Conservation (phyloP, 805 yeast genomes). For the Babjeviella inositovora region DNA sequence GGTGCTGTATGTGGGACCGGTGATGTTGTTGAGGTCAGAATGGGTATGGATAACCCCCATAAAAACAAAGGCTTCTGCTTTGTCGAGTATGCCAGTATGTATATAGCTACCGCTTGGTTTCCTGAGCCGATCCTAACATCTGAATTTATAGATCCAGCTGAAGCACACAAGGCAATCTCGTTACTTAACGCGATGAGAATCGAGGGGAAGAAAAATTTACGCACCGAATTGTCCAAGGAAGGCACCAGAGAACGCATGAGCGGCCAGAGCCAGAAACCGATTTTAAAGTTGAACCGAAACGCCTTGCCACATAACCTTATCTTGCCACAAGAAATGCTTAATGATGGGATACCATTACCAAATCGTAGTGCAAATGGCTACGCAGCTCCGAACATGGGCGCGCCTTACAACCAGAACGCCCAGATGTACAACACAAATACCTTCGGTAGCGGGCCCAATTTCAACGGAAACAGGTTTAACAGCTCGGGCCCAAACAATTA, state of each 20-base stretch:
- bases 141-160: constrained; percentile 18
- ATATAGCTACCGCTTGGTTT: no score
- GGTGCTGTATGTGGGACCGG: constrained; percentile 64
- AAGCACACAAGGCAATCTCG: constrained; percentile 32
- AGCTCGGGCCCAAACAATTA: no score
- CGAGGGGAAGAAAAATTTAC: constrained; percentile 25
- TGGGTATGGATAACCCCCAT: constrained; percentile 41
- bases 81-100: constrained; percentile 30
- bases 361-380: constrained; percentile 1
- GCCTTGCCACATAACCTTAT: constrained; percentile 39
- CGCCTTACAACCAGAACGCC: no score
- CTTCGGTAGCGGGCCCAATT: no score
- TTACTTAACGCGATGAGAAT: constrained; percentile 26
- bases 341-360: constrained; percentile 3
- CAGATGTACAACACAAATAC: no score
- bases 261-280: constrained; percentile 20
- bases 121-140: background rate
- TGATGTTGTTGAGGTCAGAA: constrained; percentile 47
- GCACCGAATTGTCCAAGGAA: constrained; percentile 49
- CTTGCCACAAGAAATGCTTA: constrained; percentile 31
- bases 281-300: constrained; percentile 24
- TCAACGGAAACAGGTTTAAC: no score
- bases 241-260: constrained; percentile 21
- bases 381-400: constrained; percentile 1
- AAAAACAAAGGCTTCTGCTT: constrained; percentile 55